Base-by-base conservation (phyloP, 2,329 filamentous ascomycete genomes). In the Alternaria arborescens region DNA sequence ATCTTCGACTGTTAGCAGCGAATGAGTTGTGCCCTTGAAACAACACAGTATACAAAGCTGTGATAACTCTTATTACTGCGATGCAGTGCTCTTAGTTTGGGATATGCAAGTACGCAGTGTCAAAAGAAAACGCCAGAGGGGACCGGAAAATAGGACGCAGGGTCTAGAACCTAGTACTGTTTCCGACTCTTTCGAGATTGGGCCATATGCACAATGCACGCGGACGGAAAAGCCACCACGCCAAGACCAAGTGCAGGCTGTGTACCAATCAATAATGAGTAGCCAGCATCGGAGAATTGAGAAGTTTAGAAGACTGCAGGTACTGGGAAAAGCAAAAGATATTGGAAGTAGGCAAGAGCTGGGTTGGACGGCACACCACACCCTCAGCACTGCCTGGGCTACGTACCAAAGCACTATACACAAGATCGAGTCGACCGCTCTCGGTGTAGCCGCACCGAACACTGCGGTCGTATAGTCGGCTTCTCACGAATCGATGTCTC, bases 351-450 rank as follows among this genome's bases (percentile, higher is more conserved):
- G 55, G 56, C 60, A 69, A 59, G 54, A 55, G 48, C 50, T 64
- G 55, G 54, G 58, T 60, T 38, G 44, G 48, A 38, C 26, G 57
- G 54, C 54, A 30, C 44, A 53, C 46, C 11, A 53, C 55, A 50
- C 44, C 55, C 48, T 40, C 53, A 59, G 53, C 51, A 65, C 55
- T 52, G 47, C 43, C 55, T 55, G 48, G 65, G 58, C 71, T 70
- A 69, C 67, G 52, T 70, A 73, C 69, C 69, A 64, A 48, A 60
- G 58, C 60, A 51, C 56, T 60, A 62, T 55, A 64, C 55, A 62
- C 65, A 59, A 59, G 60, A 53, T 60, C 53, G 48, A 55, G 56
- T 55, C 38, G 44, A 55, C 32, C 59, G 55, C 41, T 55, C 60
- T 58, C 40, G 61, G 68, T 67, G 65, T 62, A 65, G 67, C 68